Evolutionary conservation across 2,329 filamentous ascomycete genomes (phyloP), one percentile per base, ranked within the genome.

Genomic region (Aspergillus ochraceus): DNA sequence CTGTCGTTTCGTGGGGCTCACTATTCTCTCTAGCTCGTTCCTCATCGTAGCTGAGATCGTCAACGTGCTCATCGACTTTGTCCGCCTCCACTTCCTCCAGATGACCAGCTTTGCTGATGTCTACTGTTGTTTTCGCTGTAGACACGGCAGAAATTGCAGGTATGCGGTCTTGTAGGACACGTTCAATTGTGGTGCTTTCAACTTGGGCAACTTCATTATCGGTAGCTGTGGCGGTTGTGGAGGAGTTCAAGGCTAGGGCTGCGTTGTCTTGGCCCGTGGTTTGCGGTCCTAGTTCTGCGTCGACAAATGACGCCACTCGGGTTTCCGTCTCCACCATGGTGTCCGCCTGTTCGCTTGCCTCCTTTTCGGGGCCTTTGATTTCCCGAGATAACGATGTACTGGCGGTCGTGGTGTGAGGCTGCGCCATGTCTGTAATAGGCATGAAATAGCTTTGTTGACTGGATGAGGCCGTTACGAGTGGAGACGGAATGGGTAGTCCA

Each of bases 401-500:
- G 6, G 57, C 17, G 24, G 54, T 49, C 30, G 46, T 54, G 3
- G 46, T 20, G n/a, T 60, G 56, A 66, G 49, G n/a, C 30, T 66
- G 65, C 1, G 57, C 45, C 19, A 60, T 56, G 17, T 61, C 22
- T 30, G 64, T 47, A 22, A 61, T 60, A 4, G 64, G 56, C n/a
- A 69, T 65, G 59, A 78, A 78, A 57, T 77, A 77, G 10, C 66
- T 69, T 12, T 67, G 61, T 4, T 64, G 46, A 55, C 64, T 66
- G 45, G 65, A 61, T 17, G 73, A 63, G 29, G 61, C 61, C 12
- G 71, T 67, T 32, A 74, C 61, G 24, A 79, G 63, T 14, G 78
- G 76, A 24, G 77, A 79, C 6, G 78, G 73, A 47, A 75, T 64
- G 11, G 77, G 74, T 39, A 78, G 69, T 6, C 73, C 74, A 11